Evolutionary conservation across 139 green algal species (phyloP).

Genomic region (Mesostigma viride): DNA sequence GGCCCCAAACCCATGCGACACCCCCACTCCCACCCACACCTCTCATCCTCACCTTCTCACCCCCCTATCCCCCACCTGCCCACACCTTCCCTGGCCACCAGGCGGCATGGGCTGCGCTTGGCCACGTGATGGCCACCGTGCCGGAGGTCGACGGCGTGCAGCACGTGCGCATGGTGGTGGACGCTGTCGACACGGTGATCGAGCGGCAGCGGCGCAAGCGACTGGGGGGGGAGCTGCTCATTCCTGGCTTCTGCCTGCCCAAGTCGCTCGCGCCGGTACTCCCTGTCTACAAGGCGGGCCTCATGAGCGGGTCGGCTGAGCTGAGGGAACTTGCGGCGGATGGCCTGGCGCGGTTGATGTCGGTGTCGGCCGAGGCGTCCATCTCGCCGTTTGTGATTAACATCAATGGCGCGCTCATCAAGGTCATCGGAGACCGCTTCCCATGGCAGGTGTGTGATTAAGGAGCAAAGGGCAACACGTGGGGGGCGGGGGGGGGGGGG

Average conservation of each 20-base stretch:
- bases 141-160: conserved; percentile 69
- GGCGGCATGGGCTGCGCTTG: conserved; percentile 61
- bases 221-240: conserved; percentile 32
- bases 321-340: conserved; percentile 71
- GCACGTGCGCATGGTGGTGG: conserved; percentile 52
- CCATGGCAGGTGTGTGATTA: conserved; percentile 39
- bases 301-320: conserved; percentile 32
- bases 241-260: conserved; percentile 75
- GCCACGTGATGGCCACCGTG: conserved; percentile 53
- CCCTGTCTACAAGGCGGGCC: conserved; percentile 73
- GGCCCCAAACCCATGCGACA: no score
- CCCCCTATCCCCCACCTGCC: no score
- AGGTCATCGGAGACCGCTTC: conserved; percentile 80
- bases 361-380: conserved; percentile 55
- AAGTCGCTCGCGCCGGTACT: conserved; percentile 78
- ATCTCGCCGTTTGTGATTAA: conserved; percentile 82
- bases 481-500: no score
- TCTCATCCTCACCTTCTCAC: no score
- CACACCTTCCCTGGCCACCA: no score
- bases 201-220: conserved; percentile 69
- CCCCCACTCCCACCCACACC: no score
- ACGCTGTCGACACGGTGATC: conserved; percentile 54
- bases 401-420: conserved; percentile 85
- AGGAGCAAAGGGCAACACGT: no score
- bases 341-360: conserved; percentile 79